Conservation (phyloP, 2,329 filamentous ascomycete species). For the Colletotrichum chlorophyti region DNA sequence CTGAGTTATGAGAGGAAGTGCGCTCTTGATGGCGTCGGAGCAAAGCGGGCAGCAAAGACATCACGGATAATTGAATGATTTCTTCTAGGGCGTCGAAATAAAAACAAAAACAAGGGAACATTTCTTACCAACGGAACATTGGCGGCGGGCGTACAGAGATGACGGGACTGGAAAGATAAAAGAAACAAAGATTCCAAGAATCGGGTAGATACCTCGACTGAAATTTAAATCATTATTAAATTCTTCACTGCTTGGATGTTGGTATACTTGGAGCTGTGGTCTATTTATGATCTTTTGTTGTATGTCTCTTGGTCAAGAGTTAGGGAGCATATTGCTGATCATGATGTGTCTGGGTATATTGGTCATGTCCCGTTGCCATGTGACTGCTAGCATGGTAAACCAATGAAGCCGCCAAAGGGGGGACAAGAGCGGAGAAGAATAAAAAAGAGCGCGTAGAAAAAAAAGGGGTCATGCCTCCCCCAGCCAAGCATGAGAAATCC, state of each 20-base stretch:
- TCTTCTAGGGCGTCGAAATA: slow-evolving; percentile 11
- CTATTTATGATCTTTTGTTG: not conserved
- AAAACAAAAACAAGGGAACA: not conserved
- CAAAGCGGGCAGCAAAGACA: not conserved
- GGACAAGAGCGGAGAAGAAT: not conserved
- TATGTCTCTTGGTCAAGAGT: not conserved
- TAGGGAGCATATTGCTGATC: slow-evolving; percentile 13
- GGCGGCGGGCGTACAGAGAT: slow-evolving; percentile 23
- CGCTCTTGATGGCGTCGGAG: not conserved
- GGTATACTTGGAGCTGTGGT: not conserved
- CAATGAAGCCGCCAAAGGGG: not conserved
- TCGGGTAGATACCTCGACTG: slow-evolving; percentile 19
- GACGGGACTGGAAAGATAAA: not conserved
- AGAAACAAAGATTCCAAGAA: not conserved
- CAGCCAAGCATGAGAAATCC: slow-evolving; percentile 1
- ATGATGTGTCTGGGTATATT: slow-evolving; percentile 28
- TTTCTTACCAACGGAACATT: slow-evolving; percentile 3
- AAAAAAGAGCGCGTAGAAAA: no score
- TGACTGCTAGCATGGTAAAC: slow-evolving; percentile 1
- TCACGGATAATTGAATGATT: slow-evolving; percentile 2
- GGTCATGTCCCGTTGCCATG: slow-evolving; percentile 20
- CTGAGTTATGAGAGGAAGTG: not conserved
- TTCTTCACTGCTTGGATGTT: not conserved
- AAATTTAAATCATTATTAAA: slow-evolving; percentile 10
- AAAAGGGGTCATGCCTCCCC: slow-evolving; percentile 1